Conservation (phyloP, 257 asterid species). For the Coffea eugenioides region DNA sequence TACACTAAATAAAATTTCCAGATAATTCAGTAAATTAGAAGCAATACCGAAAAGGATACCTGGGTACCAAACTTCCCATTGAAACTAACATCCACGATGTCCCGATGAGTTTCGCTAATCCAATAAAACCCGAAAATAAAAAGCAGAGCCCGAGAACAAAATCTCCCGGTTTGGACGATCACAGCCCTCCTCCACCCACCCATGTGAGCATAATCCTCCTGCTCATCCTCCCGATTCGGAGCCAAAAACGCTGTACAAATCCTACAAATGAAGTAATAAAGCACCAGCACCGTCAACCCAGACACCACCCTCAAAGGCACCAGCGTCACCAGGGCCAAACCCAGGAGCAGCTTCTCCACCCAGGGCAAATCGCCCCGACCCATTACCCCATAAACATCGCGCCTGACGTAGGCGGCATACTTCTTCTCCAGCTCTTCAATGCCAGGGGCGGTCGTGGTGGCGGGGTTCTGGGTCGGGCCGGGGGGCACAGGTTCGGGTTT, state of each 20-base stretch:
- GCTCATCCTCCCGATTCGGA: constrained; percentile 76
- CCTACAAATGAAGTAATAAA: constrained; percentile 73
- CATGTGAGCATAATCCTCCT: constrained; percentile 90
- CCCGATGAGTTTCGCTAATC: constrained; percentile 39
- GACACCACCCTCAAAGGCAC: constrained; percentile 63
- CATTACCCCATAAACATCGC: constrained; percentile 76
- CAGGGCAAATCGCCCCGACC: constrained; percentile 67
- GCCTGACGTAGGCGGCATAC: constrained; percentile 68
- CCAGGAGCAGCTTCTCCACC: constrained; percentile 59
- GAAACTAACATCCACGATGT: constrained; percentile 23
- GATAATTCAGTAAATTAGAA: not conserved
- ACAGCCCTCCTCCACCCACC: constrained; percentile 87
- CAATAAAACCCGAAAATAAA: constrained; percentile 82
- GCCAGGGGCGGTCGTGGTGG: constrained; percentile 21
- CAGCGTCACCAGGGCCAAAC: constrained; percentile 50
- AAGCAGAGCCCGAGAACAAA: constrained; percentile 60
- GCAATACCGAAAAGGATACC: constrained; percentile 34
- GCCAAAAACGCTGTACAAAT: constrained; percentile 64
- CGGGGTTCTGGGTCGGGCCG: constrained; percentile 14
- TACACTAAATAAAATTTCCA: not conserved
- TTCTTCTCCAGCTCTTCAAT: constrained; percentile 71
- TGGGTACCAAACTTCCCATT: constrained; percentile 32
- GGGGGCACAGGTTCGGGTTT: constrained; percentile 39
- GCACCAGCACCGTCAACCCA: constrained; percentile 46
- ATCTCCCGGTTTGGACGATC: constrained; percentile 62